phyloP scores from a whole-genome alignment of 192 early-diverging fungal species.

The Diversispora eburnea region DNA sequence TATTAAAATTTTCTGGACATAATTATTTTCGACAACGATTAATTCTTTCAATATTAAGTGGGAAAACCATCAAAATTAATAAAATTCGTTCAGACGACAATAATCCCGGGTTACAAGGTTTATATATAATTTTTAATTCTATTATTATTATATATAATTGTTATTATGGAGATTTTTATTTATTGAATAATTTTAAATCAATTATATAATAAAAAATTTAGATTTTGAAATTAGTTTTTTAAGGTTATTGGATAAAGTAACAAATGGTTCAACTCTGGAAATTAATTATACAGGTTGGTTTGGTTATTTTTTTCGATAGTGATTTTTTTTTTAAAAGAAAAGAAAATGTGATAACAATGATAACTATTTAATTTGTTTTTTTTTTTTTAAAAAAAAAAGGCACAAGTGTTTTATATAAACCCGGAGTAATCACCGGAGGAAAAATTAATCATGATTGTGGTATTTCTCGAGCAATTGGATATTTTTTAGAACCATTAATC shows the following conservation, averaged over 20 bases:
- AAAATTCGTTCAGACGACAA: constrained; percentile 84
- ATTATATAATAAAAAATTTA: constrained; percentile 29
- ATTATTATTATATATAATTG: not conserved
- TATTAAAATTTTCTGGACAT: constrained; percentile 75
- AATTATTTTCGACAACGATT: constrained; percentile 86
- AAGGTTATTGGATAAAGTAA: constrained; percentile 85
- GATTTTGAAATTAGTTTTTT: constrained; percentile 93
- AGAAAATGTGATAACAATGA: too few species aligned
- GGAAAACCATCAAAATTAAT: constrained; percentile 80
- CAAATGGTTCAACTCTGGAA: constrained; percentile 90
- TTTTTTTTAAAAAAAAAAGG: constrained; percentile 37
- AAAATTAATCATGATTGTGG: constrained; percentile 85
- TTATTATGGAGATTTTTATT: not conserved
- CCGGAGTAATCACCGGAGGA: constrained; percentile 89
- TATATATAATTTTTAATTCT: constrained; percentile 1
- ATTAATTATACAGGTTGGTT: constrained; percentile 85
- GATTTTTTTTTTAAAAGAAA: not conserved
- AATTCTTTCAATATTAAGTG: constrained; percentile 80
- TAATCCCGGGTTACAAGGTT: constrained; percentile 81
- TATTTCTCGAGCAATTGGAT: constrained; percentile 79
- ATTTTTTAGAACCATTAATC: constrained; percentile 90
- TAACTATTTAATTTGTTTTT: not conserved
- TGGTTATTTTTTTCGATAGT: not conserved
- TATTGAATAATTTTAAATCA: not conserved
- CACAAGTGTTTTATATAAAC: constrained; percentile 79